A percentile compares a stretch with the other conserved stretches of the same genome.
Conservation (phyloP, 1,284 basidiomycete species). For the Cutaneotrichosporon sp. region DNA sequence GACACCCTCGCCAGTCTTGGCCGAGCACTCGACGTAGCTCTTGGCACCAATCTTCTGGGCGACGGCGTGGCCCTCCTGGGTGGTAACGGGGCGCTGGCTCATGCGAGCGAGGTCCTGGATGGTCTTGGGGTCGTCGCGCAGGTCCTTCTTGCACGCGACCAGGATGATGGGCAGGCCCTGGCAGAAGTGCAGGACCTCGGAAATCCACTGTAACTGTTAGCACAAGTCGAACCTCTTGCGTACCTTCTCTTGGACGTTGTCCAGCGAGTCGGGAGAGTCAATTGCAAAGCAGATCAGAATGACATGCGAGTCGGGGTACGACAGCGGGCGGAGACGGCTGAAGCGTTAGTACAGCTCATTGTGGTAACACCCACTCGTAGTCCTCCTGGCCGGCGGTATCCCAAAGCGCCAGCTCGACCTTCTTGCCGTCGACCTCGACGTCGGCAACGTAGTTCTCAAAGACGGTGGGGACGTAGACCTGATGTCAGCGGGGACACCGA, state of each 20-base stretch:
- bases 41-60: conserved; percentile 83
- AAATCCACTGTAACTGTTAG: conserved; percentile 67
- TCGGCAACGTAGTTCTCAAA: conserved; percentile 82
- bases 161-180: conserved; percentile 79
- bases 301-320: conserved; percentile 87
- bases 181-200: conserved; percentile 91
- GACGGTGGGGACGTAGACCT: conserved; percentile 90
- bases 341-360: conserved; percentile 43
- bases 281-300: conserved; percentile 91
- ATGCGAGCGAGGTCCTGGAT: conserved; percentile 75
- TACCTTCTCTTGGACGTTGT: conserved; percentile 94
- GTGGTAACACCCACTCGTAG: conserved; percentile 49
- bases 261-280: conserved; percentile 84
- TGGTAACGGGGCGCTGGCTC: conserved; percentile 71
- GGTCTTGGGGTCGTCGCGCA: conserved; percentile 70
- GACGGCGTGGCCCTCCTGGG: conserved; percentile 70
- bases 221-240: too few species aligned
- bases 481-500: conserved; percentile 15
- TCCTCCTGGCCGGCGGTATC: conserved; percentile 91
- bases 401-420: conserved; percentile 88
- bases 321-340: conserved; percentile 74
- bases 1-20: conserved; percentile 82
- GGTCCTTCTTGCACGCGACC: conserved; percentile 88
- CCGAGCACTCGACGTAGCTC: conserved; percentile 85
- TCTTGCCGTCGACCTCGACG: conserved; percentile 84